Evolutionary conservation across 2,329 filamentous ascomycete genomes (phyloP).

Genomic region (Aspergillus fumigatus): DNA sequence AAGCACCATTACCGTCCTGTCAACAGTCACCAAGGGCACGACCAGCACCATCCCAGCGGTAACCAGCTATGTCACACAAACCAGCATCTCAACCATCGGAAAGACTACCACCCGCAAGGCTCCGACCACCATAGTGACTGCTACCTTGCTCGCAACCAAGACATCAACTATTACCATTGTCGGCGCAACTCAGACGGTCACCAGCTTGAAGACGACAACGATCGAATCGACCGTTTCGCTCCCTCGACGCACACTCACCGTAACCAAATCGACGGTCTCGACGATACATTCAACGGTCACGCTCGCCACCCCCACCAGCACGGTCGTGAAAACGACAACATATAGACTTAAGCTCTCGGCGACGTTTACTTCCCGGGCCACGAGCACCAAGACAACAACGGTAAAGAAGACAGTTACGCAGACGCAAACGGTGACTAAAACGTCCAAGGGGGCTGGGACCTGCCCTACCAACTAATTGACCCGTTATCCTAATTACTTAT

Average conservation of each 20-base stretch:
- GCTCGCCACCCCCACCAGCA: constrained; percentile 20
- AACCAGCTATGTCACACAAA: constrained; percentile 9
- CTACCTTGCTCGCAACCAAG: constrained; percentile 10
- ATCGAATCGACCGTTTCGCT: constrained; percentile 13
- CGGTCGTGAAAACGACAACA: constrained; percentile 16
- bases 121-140: constrained; percentile 12
- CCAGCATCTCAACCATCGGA: constrained; percentile 12
- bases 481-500: too few relatives aligned
- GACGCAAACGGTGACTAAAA: constrained; percentile 12
- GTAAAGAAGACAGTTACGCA: constrained; percentile 14
- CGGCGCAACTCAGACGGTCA: constrained; percentile 9
- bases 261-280: constrained; percentile 7
- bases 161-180: constrained; percentile 7
- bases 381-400: constrained; percentile 16
- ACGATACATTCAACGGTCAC: constrained; percentile 16
- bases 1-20: constrained; percentile 10
- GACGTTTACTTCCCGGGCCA: constrained; percentile 13
- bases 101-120: constrained; percentile 22
- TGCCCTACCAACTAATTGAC: background rate
- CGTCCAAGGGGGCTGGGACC: constrained; percentile 2
- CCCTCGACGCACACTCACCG: constrained; percentile 8
- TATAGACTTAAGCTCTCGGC: constrained; percentile 16
- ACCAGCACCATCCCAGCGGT: constrained; percentile 9
- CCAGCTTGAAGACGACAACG: constrained; percentile 8
- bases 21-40: constrained; percentile 9